Percentiles rank a stretch among this genome's conserved stretches.
Conservation (phyloP, 441 rosid genomes). For the Pelargonium cotyledonis region DNA sequence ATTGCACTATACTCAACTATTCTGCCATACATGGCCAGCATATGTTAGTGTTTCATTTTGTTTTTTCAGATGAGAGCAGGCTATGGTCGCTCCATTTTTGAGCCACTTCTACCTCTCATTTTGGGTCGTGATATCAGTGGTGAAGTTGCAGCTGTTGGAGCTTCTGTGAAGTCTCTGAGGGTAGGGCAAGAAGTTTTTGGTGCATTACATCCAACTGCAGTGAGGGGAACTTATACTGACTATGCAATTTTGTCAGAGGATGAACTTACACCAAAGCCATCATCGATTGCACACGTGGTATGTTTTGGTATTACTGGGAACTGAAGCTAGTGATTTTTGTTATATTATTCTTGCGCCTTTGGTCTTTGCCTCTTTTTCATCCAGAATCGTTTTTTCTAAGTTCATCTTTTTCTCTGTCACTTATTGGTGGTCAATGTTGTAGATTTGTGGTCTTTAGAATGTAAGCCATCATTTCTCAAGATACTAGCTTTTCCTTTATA, state of each 20-base stretch:
- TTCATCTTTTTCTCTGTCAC: constrained; percentile 1
- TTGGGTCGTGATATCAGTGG: constrained; percentile 94
- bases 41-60: not conserved
- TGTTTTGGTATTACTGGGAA: constrained; percentile 10
- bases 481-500: not conserved
- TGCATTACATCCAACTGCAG: constrained; percentile 93
- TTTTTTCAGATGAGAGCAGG: constrained; percentile 80
- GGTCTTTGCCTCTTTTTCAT: constrained; percentile 6
- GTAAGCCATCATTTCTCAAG: constrained; percentile 1
- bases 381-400: not conserved
- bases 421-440: not conserved
- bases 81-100: constrained; percentile 86
- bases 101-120: constrained; percentile 79
- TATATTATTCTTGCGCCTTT: not conserved
- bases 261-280: constrained; percentile 67
- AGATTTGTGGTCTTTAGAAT: not conserved
- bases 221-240: constrained; percentile 86
- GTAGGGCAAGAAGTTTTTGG: constrained; percentile 92
- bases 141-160: constrained; percentile 77
- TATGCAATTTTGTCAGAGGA: constrained; percentile 78
- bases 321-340: constrained; percentile 8
- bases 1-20: not conserved
- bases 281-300: constrained; percentile 70
- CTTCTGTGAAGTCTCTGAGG: constrained; percentile 47
- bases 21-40: not conserved